These are phyloP conservation scores for Rhodosporidiobolus sp. DNA, from an alignment of 768 basidiomycete species.

Conservation along the genomic window DNA sequence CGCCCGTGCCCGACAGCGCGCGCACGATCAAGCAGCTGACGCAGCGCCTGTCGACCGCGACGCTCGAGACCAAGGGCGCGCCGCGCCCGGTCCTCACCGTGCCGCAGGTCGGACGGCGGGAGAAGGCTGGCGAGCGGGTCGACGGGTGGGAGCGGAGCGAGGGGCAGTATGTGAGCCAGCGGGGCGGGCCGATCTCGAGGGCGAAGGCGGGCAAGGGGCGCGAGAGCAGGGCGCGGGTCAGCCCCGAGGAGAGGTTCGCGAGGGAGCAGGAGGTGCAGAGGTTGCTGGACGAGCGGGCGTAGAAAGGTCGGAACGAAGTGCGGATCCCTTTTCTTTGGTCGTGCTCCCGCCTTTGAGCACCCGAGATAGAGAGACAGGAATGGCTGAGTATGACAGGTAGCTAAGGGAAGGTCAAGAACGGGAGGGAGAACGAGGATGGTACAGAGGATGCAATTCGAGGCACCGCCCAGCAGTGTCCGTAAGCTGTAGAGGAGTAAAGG, in stretches of 20 bases:
- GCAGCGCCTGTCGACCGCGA: constrained; percentile 3
- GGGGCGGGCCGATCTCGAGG: constrained; percentile 22
- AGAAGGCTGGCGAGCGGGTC: constrained; percentile 21
- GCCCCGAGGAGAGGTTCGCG: neutral
- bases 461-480: constrained; percentile 3
- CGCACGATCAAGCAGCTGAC: constrained; percentile 30
- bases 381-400: neutral
- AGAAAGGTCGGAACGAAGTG: neutral
- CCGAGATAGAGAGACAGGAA: neutral
- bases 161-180: neutral
- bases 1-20: constrained; percentile 2
- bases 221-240: neutral
- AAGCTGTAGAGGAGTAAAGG: neutral
- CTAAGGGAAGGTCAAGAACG: neutral
- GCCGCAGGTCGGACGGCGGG: constrained; percentile 14
- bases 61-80: constrained; percentile 12
- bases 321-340: neutral
- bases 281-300: neutral
- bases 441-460: neutral
- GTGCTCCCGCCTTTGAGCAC: too few relatives aligned
- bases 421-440: too few relatives aligned
- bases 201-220: constrained; percentile 15
- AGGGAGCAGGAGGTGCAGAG: neutral
- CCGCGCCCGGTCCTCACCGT: constrained; percentile 31
- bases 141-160: constrained; percentile 12